phyloP scores from a whole-genome alignment of 495 filamentous ascomycete species.

The Barbatosphaeria neglecta region DNA sequence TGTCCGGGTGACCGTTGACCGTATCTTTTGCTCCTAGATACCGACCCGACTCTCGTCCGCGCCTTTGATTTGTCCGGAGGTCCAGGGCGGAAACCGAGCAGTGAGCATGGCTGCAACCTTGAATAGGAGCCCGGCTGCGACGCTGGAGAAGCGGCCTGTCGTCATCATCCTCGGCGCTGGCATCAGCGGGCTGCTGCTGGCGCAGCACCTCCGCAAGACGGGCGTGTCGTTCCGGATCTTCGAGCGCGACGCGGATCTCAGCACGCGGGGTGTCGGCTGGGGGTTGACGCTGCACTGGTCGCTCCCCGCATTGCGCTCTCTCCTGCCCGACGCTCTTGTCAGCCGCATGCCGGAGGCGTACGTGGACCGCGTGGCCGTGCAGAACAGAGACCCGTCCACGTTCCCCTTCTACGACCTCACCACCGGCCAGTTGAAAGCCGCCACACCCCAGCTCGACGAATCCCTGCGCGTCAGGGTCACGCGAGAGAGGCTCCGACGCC shows the following conservation, averaged over 20 bases:
- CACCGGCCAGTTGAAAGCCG: conserved; percentile 27
- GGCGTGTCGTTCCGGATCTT: conserved; percentile 35
- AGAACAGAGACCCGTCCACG: conserved; percentile 7
- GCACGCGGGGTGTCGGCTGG: conserved; percentile 42
- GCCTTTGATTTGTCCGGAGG: no score
- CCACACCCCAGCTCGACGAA: conserved; percentile 33
- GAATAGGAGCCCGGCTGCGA: no score
- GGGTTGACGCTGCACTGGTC: conserved; percentile 50
- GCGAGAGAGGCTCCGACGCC: conserved; percentile 31
- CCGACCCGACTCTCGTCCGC: no score
- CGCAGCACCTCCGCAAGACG: conserved; percentile 40
- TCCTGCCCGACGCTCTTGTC: conserved; percentile 39
- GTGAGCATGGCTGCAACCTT: no score
- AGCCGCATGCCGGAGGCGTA: conserved; percentile 34
- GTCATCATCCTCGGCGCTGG: conserved; percentile 50
- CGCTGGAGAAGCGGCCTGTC: no score
- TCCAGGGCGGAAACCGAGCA: no score
- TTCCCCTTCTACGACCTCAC: conserved; percentile 45
- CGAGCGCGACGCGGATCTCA: conserved; percentile 38
- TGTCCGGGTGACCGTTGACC: no score
- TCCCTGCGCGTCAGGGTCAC: conserved; percentile 37
- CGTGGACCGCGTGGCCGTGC: conserved; percentile 23
- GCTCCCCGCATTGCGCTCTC: conserved; percentile 32
- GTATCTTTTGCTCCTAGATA: no score
- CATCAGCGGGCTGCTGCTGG: conserved; percentile 47